Percentiles rank a stretch among this genome's conserved stretches.
Conservation (phyloP, 108 stramenopile species). For the Pseudonitzschia multistriata region DNA sequence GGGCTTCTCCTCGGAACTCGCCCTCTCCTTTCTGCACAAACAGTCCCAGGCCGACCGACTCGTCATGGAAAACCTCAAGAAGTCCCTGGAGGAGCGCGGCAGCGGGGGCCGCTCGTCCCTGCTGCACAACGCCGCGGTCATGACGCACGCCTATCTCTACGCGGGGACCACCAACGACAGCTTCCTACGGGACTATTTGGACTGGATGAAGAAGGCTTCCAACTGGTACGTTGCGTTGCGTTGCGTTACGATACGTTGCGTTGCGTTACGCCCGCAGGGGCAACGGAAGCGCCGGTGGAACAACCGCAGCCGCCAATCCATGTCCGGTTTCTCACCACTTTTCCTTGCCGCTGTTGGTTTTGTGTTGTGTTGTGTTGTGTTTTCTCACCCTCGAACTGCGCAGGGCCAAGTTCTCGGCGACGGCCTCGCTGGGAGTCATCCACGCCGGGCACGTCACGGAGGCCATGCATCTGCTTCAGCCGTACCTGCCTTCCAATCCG, state of each 20-base stretch:
- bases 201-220: conserved; percentile 98
- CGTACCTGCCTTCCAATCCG: conserved; percentile 92
- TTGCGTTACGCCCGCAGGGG: not conserved
- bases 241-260: not conserved
- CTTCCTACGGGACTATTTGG: conserved; percentile 96
- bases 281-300: too few relatives aligned
- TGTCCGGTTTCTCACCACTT: too few relatives aligned
- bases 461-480: conserved; percentile 93
- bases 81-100: conserved; percentile 79
- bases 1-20: conserved; percentile 83
- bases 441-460: conserved; percentile 97
- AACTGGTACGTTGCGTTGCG: conserved; percentile 85
- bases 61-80: conserved; percentile 88
- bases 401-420: conserved; percentile 98
- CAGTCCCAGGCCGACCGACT: conserved; percentile 76
- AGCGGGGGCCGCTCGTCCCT: conserved; percentile 76
- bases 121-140: conserved; percentile 93
- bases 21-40: conserved; percentile 89
- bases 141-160: conserved; percentile 91
- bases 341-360: conserved; percentile 8
- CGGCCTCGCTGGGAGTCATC: conserved; percentile 94
- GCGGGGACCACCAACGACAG: conserved; percentile 95
- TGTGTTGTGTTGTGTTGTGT: not conserved
- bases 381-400: not conserved
- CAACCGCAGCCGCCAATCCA: too few relatives aligned